Base-by-base conservation (phyloP, 164 flowering plant species). In the Aristolochia californica region DNA sequence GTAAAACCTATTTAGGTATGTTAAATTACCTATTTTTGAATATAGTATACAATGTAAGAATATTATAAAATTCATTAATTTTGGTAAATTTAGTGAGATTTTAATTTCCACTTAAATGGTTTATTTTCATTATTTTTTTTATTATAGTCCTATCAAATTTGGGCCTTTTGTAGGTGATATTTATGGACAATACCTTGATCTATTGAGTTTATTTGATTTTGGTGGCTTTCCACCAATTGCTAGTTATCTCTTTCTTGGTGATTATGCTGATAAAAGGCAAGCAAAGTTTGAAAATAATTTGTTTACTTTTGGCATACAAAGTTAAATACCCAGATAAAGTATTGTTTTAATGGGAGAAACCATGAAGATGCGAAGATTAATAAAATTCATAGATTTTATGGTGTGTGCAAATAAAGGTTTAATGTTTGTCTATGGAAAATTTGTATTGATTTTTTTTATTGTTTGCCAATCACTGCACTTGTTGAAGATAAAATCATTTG, bases 351-450 rank as follows among this genome's bases (percentile, higher is more conserved):
- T 63, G 81, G 62, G 81, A 78, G 45, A n/a, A 77, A 77, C 68
- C 81, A 77, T 61, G 81, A 77, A 59, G 74, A 74, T 61, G 73
- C 83, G 21, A 79, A 79, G 56, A 76, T 79, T 25, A 79, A 79
- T 61, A 64, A 79, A 27, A 72, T 80, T 14, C 77, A 80, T 64
- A 81, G 83, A n/a, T 79, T 79, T 45, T 79, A 79, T 47, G 83
- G 76, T n/a, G 83, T 76, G 58, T 78, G 83, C 51, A 78, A 78
- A 65, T 57, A 80, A 62, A 66, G 83, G 68, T 79, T 76, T 59
- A 79, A 79, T 67, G 78, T 79, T 21, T 66, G 80, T 2, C 77
- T 79, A 5, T 79, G 83, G 83, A 79, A 80, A 70, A 75, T 75
- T 34, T 80, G 77, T 59, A 77, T 77, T 0, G 83, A 79, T 55